Evolutionary conservation across 2,329 filamentous ascomycete genomes (phyloP).

Genomic region (Cordyceps pruinosa): DNA sequence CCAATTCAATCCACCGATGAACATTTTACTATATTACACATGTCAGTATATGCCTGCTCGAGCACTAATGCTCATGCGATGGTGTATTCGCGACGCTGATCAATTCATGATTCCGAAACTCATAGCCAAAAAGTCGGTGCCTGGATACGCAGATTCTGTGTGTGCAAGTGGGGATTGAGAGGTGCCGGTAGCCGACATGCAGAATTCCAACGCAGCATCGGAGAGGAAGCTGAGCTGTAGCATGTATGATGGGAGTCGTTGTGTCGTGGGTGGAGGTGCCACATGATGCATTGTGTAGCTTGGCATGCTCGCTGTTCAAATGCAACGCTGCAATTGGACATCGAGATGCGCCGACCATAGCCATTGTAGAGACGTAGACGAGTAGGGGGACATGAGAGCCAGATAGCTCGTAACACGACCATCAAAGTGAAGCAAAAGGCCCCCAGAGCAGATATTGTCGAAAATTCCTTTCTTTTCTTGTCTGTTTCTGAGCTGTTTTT

Average conservation of each 20-base stretch:
- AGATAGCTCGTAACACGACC: slow-evolving; percentile 20
- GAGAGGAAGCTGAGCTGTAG: no score
- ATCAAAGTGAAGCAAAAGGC: slow-evolving; percentile 10
- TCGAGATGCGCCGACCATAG: background rate
- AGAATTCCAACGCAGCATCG: background rate
- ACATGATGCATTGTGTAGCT: background rate
- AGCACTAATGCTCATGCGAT: background rate
- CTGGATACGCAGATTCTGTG: background rate
- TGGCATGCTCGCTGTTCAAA: background rate
- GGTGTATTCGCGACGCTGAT: background rate
- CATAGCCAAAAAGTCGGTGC: background rate
- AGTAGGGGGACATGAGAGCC: slow-evolving; percentile 35
- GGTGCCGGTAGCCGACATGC: background rate
- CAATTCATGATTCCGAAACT: background rate
- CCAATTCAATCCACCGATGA: slow-evolving; percentile 98
- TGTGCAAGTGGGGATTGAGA: slow-evolving; percentile 1
- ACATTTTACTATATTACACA: slow-evolving; percentile 75
- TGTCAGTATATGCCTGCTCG: background rate
- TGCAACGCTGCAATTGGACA: background rate
- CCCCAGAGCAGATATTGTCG: slow-evolving; percentile 37
- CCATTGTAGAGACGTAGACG: slow-evolving; percentile 1
- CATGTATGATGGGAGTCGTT: background rate
- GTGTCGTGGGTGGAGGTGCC: background rate
- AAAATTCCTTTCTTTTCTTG: slow-evolving; percentile 25
- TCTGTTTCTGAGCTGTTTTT: slow-evolving; percentile 12